Evolutionary conservation across 768 basidiomycete genomes (phyloP), one percentile per base, ranked within the genome.

Genomic region (Cystobasidium onofrii): DNA sequence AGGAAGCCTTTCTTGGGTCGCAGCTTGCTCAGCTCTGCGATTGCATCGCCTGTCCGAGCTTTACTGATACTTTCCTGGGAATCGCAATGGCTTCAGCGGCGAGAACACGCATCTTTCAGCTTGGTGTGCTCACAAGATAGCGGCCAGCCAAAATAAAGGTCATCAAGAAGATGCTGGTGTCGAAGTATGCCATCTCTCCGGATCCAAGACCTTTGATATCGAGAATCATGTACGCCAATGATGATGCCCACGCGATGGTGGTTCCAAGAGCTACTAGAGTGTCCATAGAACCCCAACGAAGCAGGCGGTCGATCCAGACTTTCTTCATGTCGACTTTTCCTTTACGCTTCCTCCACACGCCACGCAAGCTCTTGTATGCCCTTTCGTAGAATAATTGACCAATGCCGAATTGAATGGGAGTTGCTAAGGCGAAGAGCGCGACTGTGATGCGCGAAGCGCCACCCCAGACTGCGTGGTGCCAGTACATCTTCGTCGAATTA

Each of bases 221-320:
- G 0, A 90, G 82, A 15, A 83, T 86, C 12, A 92, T 82, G 54
- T 90, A 84, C 0, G 84, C 88, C 9, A 92, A 81, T 4, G 89
- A 90, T 0, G 91, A 85, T 55, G 90, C 86, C 78, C 92, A 93
- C 0, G 89, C 88, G 0, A 89, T 87, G 0, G 88, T 86, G 2
- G 91, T 90, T 1, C 78, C 76, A 1, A 80, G 74, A 6, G 79
- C 76, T 60, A 89, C 90, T 25, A 93, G 83, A 23, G 91, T 84
- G 79, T 91, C 91, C 91, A 93, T 93, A 76, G 88, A 90, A 0
- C 91, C 91, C 77, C 92, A 93, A 17, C 85, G 83, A 76, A 89
- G 87, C 54, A 90, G 78, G 20, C 69, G 41, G n/a, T 66, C 69
- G 29, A 34, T 46, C 75, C 75, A 77, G 13, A 63, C 64, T 13